Evolutionary conservation across 2,329 filamentous ascomycete genomes (phyloP).

Genomic region (Sporothrix pallida): DNA sequence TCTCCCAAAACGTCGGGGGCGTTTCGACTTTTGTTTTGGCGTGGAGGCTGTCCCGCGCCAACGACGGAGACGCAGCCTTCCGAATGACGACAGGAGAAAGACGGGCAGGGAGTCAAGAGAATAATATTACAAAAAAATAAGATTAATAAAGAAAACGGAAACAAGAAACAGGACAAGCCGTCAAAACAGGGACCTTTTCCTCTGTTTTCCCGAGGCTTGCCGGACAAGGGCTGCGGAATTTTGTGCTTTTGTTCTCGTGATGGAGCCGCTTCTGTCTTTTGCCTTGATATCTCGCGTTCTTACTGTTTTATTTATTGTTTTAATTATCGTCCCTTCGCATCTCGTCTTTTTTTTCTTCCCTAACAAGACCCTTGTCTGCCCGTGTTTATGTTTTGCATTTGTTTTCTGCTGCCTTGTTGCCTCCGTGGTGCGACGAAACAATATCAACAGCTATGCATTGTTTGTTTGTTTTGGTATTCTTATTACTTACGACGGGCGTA

Average conservation of each 20-base stretch:
- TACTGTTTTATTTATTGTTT: neutral
- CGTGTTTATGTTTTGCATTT: conserved; percentile 9
- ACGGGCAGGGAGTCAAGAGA: neutral
- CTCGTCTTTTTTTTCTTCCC: neutral
- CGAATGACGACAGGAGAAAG: neutral
- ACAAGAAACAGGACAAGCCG: conserved; percentile 10
- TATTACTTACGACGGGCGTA: no score
- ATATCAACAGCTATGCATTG: conserved; percentile 20
- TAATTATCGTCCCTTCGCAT: neutral
- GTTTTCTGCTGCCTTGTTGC: neutral
- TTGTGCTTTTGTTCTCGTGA: neutral
- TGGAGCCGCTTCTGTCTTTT: no score
- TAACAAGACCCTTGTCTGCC: neutral
- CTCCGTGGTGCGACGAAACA: conserved; percentile 23
- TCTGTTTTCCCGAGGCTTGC: neutral
- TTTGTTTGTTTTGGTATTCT: neutral
- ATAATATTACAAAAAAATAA: neutral
- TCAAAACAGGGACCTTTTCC: neutral
- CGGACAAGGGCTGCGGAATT: neutral
- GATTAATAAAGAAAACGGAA: neutral
- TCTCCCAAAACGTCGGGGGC: conserved; percentile 32
- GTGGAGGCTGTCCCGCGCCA: conserved; percentile 20
- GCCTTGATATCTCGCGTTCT: neutral
- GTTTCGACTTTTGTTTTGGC: conserved; percentile 35
- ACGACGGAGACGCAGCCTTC: conserved; percentile 28